Evolutionary conservation across 768 basidiomycete genomes (phyloP).

Genomic region (Psilocybe cubensis): DNA sequence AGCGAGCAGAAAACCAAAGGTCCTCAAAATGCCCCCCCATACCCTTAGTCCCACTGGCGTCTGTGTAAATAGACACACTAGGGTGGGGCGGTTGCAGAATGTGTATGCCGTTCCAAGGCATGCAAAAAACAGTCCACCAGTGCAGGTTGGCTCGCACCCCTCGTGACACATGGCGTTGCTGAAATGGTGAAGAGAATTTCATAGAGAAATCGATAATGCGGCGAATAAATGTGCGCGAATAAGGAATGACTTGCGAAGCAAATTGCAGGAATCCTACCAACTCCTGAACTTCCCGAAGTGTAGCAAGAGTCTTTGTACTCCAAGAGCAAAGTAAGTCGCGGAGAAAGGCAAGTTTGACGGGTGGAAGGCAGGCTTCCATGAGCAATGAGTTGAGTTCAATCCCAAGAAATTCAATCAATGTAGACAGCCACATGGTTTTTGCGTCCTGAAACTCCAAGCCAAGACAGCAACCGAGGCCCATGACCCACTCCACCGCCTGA

Average conservation of each 20-base stretch:
- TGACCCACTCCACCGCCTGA: constrained; percentile 31
- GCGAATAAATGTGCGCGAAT: constrained; percentile 28
- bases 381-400: constrained; percentile 16
- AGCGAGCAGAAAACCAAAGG: constrained; percentile 27
- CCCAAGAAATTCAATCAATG: constrained; percentile 28
- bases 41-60: constrained; percentile 36
- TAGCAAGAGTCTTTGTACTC: constrained; percentile 17
- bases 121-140: constrained; percentile 34
- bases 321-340: constrained; percentile 23
- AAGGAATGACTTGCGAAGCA: constrained; percentile 35
- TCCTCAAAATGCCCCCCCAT: constrained; percentile 25
- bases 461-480: constrained; percentile 27
- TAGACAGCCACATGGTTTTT: constrained; percentile 14
- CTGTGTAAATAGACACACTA: constrained; percentile 27
- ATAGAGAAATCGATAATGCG: constrained; percentile 30
- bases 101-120: constrained; percentile 34
- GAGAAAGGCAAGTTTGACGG: constrained; percentile 31
- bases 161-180: constrained; percentile 26
- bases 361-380: constrained; percentile 38
- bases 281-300: constrained; percentile 31
- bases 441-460: constrained; percentile 28
- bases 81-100: constrained; percentile 13
- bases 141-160: constrained; percentile 19
- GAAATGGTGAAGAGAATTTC: constrained; percentile 24
- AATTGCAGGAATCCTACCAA: constrained; percentile 39